These are phyloP conservation scores for Boletus coccyginus DNA, from an alignment of 768 basidiomycete genomes.

Conservation along the genomic window DNA sequence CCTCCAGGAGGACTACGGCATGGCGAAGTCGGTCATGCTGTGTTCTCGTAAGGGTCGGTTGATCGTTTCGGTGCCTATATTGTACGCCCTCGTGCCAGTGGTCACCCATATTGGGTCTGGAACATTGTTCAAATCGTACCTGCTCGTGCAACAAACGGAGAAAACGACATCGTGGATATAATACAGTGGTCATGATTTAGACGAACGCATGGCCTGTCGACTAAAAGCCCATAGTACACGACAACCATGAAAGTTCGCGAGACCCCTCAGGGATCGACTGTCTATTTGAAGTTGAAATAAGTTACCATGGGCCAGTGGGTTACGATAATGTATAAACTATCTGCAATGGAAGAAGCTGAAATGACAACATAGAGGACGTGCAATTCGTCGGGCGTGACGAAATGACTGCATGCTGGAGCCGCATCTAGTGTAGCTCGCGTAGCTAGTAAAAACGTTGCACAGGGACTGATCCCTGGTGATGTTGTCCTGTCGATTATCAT, in stretches of 20 bases:
- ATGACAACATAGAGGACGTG: neutral
- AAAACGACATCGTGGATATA: neutral
- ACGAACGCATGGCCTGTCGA: neutral
- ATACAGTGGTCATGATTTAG: conserved; percentile 1
- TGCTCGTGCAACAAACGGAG: too few species aligned
- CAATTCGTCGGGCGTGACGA: neutral
- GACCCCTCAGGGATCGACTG: neutral
- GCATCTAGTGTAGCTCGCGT: neutral
- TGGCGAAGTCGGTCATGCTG: neutral
- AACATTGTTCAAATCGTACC: too few species aligned
- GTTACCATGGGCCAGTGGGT: conserved; percentile 7
- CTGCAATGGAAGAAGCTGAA: conserved; percentile 6
- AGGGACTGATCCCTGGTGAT: conserved; percentile 10
- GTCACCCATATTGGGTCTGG: too few species aligned
- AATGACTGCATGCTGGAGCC: neutral
- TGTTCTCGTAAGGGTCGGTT: neutral
- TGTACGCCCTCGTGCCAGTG: too few species aligned
- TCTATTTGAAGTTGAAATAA: conserved; percentile 14
- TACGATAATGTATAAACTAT: conserved; percentile 26
- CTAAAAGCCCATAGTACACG: neutral
- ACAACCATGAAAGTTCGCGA: neutral
- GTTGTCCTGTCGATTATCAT: conserved; percentile 6
- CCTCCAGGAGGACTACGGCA: neutral
- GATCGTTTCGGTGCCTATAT: neutral
- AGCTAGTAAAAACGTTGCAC: neutral